Conservation (phyloP, 2,329 filamentous ascomycete species). For the Eutypella sp. region DNA sequence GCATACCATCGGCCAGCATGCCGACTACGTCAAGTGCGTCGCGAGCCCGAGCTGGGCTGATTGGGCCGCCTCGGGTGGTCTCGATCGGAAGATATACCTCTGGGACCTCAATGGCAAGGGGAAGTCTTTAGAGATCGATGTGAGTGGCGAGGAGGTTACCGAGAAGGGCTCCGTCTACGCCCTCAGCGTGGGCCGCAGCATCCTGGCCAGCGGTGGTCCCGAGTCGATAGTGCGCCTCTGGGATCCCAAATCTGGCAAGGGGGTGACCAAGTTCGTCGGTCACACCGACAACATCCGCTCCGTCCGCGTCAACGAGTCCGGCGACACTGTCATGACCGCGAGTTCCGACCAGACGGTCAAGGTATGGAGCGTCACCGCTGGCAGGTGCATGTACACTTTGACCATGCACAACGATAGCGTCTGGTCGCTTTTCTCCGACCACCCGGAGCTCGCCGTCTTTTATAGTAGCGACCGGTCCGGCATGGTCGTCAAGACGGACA, state of each 20-base stretch:
- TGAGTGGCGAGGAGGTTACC: conserved; percentile 72
- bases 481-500: conserved; percentile 92
- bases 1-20: conserved; percentile 85
- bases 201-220: conserved; percentile 88
- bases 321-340: conserved; percentile 87
- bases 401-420: conserved; percentile 99
- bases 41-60: conserved; percentile 66
- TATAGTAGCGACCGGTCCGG: conserved; percentile 93
- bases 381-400: conserved; percentile 93
- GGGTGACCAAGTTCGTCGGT: conserved; percentile 92
- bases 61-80: conserved; percentile 91
- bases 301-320: conserved; percentile 82
- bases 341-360: conserved; percentile 97
- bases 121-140: conserved; percentile 81
- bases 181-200: conserved; percentile 69
- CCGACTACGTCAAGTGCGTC: conserved; percentile 94
- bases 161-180: conserved; percentile 97
- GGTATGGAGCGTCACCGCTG: conserved; percentile 93
- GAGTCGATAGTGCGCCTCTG: conserved; percentile 90
- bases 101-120: conserved; percentile 91
- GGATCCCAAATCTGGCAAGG: conserved; percentile 83
- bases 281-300: conserved; percentile 93
- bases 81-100: conserved; percentile 86
- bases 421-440: conserved; percentile 89
- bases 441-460: conserved; percentile 81